A percentile compares a stretch with the other conserved stretches of the same genome.
Evolutionary conservation across 179 eudicot species (phyloP).

Genomic region (Carnegiea gigantea): DNA sequence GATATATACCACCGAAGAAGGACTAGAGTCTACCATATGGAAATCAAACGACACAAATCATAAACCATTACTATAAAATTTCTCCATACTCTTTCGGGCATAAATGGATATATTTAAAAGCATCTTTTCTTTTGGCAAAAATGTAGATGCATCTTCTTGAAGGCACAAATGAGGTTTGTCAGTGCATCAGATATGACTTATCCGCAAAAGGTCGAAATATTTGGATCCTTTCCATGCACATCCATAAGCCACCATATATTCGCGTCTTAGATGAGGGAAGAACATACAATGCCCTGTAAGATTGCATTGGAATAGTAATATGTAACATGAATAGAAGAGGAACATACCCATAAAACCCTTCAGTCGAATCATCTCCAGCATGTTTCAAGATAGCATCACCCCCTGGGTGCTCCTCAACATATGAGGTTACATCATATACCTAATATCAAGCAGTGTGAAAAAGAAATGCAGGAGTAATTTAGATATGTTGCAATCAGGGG

Average conservation of each 20-base stretch:
- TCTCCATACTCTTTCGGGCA: not conserved
- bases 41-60: not conserved
- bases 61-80: not conserved
- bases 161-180: not conserved
- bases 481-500: not conserved
- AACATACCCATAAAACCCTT: slow-evolving; percentile 85
- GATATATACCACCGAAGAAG: not conserved
- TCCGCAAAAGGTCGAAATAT: not conserved
- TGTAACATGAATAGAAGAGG: not conserved
- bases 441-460: slow-evolving; percentile 15
- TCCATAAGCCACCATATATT: not conserved
- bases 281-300: not conserved
- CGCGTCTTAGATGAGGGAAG: not conserved
- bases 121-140: no score
- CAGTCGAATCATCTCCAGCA: slow-evolving; percentile 94
- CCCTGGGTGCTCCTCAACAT: slow-evolving; percentile 98
- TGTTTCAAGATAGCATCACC: slow-evolving; percentile 91
- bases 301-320: not conserved
- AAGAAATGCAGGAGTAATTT: slow-evolving; percentile 14
- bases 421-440: slow-evolving; percentile 93
- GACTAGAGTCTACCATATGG: not conserved
- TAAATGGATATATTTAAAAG: not conserved
- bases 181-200: not conserved
- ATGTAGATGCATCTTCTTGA: not conserved
- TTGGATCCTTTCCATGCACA: not conserved